Evolutionary conservation across 2,329 filamentous ascomycete genomes (phyloP), one percentile per base, ranked within the genome.

Genomic region (Cladophialophora psammophila): DNA sequence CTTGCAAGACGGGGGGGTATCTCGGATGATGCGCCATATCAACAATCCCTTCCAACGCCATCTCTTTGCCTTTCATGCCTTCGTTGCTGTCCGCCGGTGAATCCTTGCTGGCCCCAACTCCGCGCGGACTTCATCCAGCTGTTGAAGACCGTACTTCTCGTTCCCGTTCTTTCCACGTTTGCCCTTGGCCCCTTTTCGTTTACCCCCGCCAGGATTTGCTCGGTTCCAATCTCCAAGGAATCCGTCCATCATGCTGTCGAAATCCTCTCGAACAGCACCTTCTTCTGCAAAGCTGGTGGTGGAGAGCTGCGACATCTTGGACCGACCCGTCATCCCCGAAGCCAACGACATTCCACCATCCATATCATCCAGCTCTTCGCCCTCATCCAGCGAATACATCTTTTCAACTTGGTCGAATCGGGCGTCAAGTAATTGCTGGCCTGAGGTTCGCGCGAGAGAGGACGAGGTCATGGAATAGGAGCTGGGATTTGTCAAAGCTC

Each of bases 391-490:
- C n/a, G 87, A 83, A 74, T 93, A 97, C 69, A 90, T 85, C 77
- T 94, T 91, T 78, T 97, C 93, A 20, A 98, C 87, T 78, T 87
- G 92, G 77, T 99, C 95, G 77, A 98, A 99, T 32, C 95, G 88
- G 55, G 91, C 91, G 77, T 99, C 96, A 6, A 99, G 84, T 0
- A 96, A 85, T 0, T 89, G 89, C 67, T 96, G 86, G 50, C 93
- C 92, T 75, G 97, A 94, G 1, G 94, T 99, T 63, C 95, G 88
- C 60, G 92, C 89, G 18, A 97, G 84, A 0, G 93, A 91, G 0
- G 93, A 96, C 0, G 92, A 96, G 0, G 91, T 93, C 94, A 97
- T 97, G 60, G 91, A 95, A 80, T 95, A 96, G 66, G 87, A 89
- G 0, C 93, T 95, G 0, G 91, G 90, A 71, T 91, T 92, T 3